A percentile compares a stretch with the other conserved stretches of the same genome.
Conservation (phyloP, 148 eudicot species). For the Silene uniflora region DNA sequence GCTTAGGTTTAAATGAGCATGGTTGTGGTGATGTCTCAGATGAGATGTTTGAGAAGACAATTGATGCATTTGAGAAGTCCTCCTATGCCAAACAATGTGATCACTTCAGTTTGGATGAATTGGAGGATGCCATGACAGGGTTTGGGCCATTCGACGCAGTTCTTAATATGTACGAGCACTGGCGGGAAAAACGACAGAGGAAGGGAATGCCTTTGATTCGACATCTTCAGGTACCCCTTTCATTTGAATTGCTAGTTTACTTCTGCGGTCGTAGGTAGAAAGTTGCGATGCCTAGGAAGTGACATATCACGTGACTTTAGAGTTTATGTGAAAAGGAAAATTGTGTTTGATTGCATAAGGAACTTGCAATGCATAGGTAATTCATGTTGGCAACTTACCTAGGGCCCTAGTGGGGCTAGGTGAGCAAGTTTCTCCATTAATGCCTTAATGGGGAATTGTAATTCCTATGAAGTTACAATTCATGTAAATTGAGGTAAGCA, state of each 20-base stretch:
- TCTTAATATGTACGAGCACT: conserved; percentile 54
- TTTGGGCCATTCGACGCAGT: conserved; percentile 49
- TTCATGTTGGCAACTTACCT: too few species aligned
- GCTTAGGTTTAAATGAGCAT: conserved; percentile 13
- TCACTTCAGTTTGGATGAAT: conserved; percentile 59
- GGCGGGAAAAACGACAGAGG: conserved; percentile 67
- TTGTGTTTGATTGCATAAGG: too few species aligned
- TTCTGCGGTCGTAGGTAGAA: background rate
- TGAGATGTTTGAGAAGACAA: conserved; percentile 66
- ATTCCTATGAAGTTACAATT: too few species aligned
- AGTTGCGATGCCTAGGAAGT: too few species aligned
- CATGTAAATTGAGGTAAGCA: too few species aligned
- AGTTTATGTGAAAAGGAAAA: too few species aligned
- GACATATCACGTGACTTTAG: too few species aligned
- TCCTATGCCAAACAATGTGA: conserved; percentile 60
- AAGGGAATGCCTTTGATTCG: conserved; percentile 85
- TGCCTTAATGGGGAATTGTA: too few species aligned
- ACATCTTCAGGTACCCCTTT: conserved; percentile 71
- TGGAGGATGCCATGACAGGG: conserved; percentile 52
- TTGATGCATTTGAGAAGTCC: conserved; percentile 81
- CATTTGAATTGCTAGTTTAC: background rate
- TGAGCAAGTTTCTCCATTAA: too few species aligned
- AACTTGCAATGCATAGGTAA: too few species aligned
- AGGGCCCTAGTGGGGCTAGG: too few species aligned
- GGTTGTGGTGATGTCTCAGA: conserved; percentile 46